A percentile compares a stretch with the other conserved stretches of the same genome.
phyloP scores from a whole-genome alignment of 306 rosid genomes.

The Nissolia schottii region DNA sequence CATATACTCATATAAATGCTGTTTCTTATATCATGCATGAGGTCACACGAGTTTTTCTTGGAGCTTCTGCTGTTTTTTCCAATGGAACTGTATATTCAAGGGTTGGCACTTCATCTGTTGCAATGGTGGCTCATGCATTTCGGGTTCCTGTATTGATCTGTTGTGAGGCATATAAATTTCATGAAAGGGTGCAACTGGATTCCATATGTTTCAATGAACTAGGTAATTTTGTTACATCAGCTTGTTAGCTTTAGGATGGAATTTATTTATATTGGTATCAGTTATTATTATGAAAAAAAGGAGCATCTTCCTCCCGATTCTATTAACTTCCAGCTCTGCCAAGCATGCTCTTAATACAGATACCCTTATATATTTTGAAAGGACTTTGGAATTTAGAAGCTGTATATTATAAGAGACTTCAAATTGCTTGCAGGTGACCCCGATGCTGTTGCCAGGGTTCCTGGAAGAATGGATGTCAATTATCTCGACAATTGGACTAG shows the following conservation, averaged over 20 bases:
- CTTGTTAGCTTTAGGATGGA: not conserved
- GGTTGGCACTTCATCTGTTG: slow-evolving; percentile 69
- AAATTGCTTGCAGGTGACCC: slow-evolving; percentile 49
- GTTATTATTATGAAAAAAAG: not conserved
- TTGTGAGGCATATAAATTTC: slow-evolving; percentile 75
- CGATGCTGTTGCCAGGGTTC: slow-evolving; percentile 46
- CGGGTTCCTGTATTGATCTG: slow-evolving; percentile 62
- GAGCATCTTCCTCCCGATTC: not conserved
- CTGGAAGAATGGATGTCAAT: slow-evolving; percentile 48
- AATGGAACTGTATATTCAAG: slow-evolving; percentile 72
- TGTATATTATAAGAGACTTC: slow-evolving; percentile 10
- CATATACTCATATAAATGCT: slow-evolving; percentile 64
- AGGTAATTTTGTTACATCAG: slow-evolving; percentile 33
- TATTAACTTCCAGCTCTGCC: not conserved
- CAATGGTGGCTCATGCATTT: slow-evolving; percentile 71
- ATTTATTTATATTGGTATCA: not conserved
- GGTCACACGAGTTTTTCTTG: slow-evolving; percentile 56
- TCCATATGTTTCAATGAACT: slow-evolving; percentile 66
- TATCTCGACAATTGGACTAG: slow-evolving; percentile 34
- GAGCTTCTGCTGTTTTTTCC: slow-evolving; percentile 56
- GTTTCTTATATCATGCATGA: slow-evolving; percentile 64
- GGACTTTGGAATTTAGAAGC: not conserved
- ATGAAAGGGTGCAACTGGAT: slow-evolving; percentile 76
- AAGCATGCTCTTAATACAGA: not conserved
- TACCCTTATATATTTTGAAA: too few species aligned